A percentile compares a stretch with the other conserved stretches of the same genome.
phyloP scores from a whole-genome alignment of 306 rosid species.

The Begonia peltatifolia region DNA sequence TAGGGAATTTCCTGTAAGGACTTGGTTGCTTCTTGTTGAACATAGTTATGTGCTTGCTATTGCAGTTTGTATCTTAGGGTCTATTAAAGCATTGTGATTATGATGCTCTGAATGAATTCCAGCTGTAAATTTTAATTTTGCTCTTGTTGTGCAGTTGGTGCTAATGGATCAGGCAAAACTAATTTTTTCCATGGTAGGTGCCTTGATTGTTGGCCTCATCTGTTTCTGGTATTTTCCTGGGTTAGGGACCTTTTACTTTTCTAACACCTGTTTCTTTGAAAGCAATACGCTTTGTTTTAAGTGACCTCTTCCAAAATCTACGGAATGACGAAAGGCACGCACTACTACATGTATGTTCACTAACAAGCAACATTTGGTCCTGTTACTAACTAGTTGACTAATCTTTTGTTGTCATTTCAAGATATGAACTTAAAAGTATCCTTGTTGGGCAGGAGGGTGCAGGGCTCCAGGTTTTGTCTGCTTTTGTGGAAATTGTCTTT shows the following conservation, averaged over 20 bases:
- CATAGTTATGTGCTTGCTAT: too few relatives aligned
- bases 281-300: constrained; percentile 92
- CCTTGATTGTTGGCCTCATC: constrained; percentile 1
- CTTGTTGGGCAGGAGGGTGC: constrained; percentile 73
- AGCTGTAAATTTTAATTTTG: neutral
- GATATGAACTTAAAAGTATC: constrained; percentile 1
- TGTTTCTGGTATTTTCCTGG: constrained; percentile 9
- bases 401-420: constrained; percentile 1
- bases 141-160: constrained; percentile 58
- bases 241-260: constrained; percentile 4
- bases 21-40: too few relatives aligned
- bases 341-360: constrained; percentile 70
- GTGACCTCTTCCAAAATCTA: constrained; percentile 81
- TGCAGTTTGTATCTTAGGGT: too few relatives aligned
- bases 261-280: constrained; percentile 9
- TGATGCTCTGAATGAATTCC: neutral
- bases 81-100: neutral
- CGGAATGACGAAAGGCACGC: constrained; percentile 82
- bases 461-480: constrained; percentile 79
- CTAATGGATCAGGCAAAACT: constrained; percentile 97
- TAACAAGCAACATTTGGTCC: neutral
- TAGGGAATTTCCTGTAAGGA: neutral
- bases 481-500: constrained; percentile 96
- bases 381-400: neutral
- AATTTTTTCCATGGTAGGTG: constrained; percentile 88